Conservation (phyloP, 1,284 basidiomycete genomes). For the Ceratobasidium sp. region DNA sequence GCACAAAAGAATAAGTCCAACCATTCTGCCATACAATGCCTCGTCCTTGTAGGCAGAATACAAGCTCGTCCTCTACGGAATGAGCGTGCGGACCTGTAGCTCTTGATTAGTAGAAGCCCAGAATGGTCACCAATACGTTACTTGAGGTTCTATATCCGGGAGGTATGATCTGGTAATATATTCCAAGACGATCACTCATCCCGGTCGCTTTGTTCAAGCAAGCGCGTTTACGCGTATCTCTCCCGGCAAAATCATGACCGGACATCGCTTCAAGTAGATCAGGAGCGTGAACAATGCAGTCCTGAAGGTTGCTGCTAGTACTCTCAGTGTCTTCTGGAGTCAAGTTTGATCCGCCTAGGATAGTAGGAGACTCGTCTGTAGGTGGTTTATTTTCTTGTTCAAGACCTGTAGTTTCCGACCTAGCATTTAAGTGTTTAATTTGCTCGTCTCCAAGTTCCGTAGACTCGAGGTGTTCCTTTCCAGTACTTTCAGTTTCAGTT, state of each 20-base stretch:
- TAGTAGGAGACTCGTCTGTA: neutral
- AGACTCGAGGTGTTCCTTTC: neutral
- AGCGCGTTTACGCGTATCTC: conserved; percentile 13
- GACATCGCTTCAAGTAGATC: conserved; percentile 22
- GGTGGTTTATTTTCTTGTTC: neutral
- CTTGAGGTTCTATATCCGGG: conserved; percentile 34
- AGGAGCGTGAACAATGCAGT: conserved; percentile 30
- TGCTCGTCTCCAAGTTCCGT: neutral
- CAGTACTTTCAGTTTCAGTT: neutral
- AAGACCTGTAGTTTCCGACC: neutral
- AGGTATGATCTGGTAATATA: conserved; percentile 37
- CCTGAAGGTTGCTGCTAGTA: neutral
- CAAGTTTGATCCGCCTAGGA: neutral
- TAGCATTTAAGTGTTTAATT: neutral
- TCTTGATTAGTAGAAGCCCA: neutral
- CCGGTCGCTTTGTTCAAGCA: conserved; percentile 40
- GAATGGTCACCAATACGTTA: neutral
- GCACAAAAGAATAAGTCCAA: conserved; percentile 51
- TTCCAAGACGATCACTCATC: conserved; percentile 38
- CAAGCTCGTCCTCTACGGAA: conserved; percentile 48
- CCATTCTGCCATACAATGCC: conserved; percentile 53
- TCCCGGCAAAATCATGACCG: neutral
- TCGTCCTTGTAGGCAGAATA: conserved; percentile 50
- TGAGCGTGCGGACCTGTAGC: conserved; percentile 46
- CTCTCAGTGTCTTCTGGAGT: neutral